These are phyloP conservation scores for Nakaseomyces sp. DNA, from an alignment of 1,139 yeast species.

Conservation along the genomic window DNA sequence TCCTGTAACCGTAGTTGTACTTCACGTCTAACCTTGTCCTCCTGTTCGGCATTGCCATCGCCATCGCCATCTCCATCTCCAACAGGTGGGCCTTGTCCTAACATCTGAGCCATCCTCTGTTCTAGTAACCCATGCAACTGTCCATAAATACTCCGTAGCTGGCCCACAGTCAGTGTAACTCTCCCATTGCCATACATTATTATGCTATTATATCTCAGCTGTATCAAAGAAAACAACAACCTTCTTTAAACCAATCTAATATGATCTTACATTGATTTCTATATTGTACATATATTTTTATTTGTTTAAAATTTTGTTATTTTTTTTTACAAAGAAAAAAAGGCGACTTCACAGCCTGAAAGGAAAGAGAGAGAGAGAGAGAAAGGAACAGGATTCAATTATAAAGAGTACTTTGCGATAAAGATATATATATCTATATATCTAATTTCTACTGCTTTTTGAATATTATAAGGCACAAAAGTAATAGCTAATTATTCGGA, in stretches of 20 bases:
- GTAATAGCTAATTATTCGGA: no score
- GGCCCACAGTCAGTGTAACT: conserved; percentile 23
- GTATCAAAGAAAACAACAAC: no score
- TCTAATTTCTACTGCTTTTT: no score
- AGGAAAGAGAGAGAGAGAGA: background rate
- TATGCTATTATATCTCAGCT: background rate
- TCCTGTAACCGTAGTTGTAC: conserved; percentile 39
- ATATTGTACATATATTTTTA: background rate
- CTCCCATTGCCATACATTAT: background rate
- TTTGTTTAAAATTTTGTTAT: background rate
- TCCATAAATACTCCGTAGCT: conserved; percentile 24
- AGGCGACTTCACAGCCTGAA: background rate
- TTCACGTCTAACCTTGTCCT: conserved; percentile 22
- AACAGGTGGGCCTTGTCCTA: no score
- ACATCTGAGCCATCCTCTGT: conserved; percentile 17
- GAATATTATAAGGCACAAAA: no score
- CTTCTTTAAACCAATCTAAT: no score
- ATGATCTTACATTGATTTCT: no score
- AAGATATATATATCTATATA: no score
- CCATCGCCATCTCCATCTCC: conserved; percentile 12
- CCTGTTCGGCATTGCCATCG: conserved; percentile 5
- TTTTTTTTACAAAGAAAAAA: background rate
- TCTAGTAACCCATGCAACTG: conserved; percentile 24
- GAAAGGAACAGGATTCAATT: no score
- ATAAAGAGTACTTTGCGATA: no score